Base-by-base conservation (phyloP, 768 basidiomycete genomes). In the Pleurotus ostreatus region DNA sequence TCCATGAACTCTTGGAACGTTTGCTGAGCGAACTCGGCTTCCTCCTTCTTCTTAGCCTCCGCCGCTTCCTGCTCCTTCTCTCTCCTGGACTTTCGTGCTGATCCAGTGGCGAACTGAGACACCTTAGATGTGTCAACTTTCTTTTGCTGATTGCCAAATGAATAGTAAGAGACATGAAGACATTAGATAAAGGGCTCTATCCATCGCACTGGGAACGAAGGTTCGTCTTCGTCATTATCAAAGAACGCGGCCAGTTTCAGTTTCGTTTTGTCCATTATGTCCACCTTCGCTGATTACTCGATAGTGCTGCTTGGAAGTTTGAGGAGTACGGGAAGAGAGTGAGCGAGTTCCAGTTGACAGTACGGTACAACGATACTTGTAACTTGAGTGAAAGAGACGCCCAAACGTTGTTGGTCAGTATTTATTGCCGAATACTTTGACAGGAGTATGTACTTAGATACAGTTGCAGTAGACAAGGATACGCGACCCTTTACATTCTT, bases 11-110 rank as follows among this genome's bases (percentile, higher is more conserved):
- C 93, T 22, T 86, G 86, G 64, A 89, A 89, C 2, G 88, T 89
- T 62, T 81, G 85, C 3, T 84, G 89, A 43, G 89, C 89, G 61
- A 80, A 78, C 49, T 85, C 85, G 65, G 92, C 91, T 65, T 93
- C 92, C 66, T 92, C 89, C 60, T 78, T 82, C 63, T 86, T 86
- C 72, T 94, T 97, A 39, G 86, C 88, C 65, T 95, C 94, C 37
- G 92, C 95, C 48, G 88, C 88, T 64, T 98, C 95, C 65, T 86
- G 86, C 67, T 98, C 97, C 64, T 89, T 89, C 72, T 98, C 95
- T 61, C 90, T 79, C 57, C 88, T 86, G 13, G 94, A 94, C 75
- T 98, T 98, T 58, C 86, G 84, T 52, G 87, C 83, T 38, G 82
- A 89, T n/a, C 89, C 94, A 66, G 92, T 84, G 30, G 90, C 72